Conservation (phyloP, 2,329 filamentous ascomycete genomes). For the Fusarium sambucinum region DNA sequence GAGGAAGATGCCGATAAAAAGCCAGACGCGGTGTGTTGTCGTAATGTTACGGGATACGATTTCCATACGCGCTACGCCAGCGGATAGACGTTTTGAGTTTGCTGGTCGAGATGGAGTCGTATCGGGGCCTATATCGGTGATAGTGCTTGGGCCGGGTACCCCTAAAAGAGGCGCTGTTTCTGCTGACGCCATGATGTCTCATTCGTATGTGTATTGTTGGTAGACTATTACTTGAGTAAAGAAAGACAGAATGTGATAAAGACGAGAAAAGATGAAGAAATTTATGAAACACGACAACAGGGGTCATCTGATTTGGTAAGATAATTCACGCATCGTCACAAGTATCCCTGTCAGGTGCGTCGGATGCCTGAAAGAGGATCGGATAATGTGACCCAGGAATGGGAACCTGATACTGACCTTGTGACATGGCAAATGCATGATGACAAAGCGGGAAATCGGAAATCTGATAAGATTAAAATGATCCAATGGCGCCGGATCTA, state of each 20-base stretch:
- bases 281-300: conserved; percentile 3
- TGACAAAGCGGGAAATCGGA: conserved; percentile 16
- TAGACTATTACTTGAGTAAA: not conserved
- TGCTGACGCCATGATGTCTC: conserved; percentile 14
- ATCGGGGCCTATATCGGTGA: not conserved
- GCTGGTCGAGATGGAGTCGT: not conserved
- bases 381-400: conserved; percentile 6
- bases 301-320: conserved; percentile 23
- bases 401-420: no score
- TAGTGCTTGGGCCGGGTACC: not conserved
- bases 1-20: conserved; percentile 70
- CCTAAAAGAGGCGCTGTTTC: conserved; percentile 36
- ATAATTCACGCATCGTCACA: conserved; percentile 5
- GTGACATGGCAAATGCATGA: conserved; percentile 21
- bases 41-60: conserved; percentile 62
- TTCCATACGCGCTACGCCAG: conserved; percentile 66
- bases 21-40: conserved; percentile 59
- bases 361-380: conserved; percentile 5
- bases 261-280: not conserved
- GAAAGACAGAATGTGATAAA: not conserved
- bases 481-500: conserved; percentile 46
- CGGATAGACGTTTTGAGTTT: conserved; percentile 31
- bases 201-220: no score
- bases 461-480: conserved; percentile 46
- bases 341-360: conserved; percentile 4